A percentile compares a stretch with the other conserved stretches of the same genome.
These are phyloP conservation scores for Phoma sp. DNA, from an alignment of 2,329 filamentous ascomycete species.

Conservation along the genomic window DNA sequence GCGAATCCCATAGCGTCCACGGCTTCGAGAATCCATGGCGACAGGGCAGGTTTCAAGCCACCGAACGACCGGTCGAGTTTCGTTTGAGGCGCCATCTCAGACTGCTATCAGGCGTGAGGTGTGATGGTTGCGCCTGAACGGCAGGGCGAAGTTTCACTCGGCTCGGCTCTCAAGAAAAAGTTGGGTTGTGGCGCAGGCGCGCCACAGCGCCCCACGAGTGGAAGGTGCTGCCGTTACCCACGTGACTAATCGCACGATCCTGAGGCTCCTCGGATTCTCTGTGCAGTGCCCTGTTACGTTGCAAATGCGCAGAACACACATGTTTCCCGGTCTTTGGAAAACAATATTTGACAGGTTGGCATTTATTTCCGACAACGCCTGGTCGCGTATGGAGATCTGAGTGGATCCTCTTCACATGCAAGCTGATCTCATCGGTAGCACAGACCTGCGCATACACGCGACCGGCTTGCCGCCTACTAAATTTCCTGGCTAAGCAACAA, in stretches of 20 bases:
- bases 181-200: slow-evolving; percentile 13
- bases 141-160: slow-evolving; percentile 8
- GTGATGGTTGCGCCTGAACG: slow-evolving; percentile 11
- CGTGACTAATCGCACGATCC: neutral
- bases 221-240: neutral
- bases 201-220: neutral
- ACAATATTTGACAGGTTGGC: neutral
- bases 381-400: neutral
- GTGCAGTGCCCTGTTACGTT: too few relatives aligned
- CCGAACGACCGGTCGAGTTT: slow-evolving; percentile 65
- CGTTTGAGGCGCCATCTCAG: slow-evolving; percentile 41
- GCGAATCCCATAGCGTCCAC: slow-evolving; percentile 83
- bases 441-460: slow-evolving; percentile 27
- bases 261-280: too few relatives aligned
- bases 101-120: neutral
- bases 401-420: slow-evolving; percentile 23
- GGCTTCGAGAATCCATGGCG: slow-evolving; percentile 85
- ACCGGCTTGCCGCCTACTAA: slow-evolving; percentile 26
- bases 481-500: slow-evolving; percentile 27
- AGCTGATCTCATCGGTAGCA: slow-evolving; percentile 29
- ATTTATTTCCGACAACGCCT: neutral
- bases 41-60: slow-evolving; percentile 71
- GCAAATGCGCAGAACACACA: too few relatives aligned
- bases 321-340: neutral
- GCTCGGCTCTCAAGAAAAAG: slow-evolving; percentile 24